Evolutionary conservation across 352 stramenopile genomes (phyloP), one percentile per base, ranked within the genome.

Genomic region (Albugo laibachii): DNA sequence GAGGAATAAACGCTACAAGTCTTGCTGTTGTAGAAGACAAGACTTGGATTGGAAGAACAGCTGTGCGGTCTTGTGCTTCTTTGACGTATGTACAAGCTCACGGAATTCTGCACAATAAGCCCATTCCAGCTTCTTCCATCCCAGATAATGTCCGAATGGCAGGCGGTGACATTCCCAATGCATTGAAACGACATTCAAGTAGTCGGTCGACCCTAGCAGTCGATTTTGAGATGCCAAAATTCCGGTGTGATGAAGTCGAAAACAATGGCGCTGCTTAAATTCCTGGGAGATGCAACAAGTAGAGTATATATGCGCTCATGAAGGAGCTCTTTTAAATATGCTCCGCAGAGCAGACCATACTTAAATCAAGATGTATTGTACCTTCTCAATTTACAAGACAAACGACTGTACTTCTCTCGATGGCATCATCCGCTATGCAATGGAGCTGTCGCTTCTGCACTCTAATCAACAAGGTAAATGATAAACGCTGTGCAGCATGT

Each of bases 1-100:
- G 88, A 80, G 80, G 92, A 41, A 45, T 94, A 38, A 55, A 98
- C 64, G 41, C 59, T 27, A 61, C 55, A 59, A 78, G 64, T 12
- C 79, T 58, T 19, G 57, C 75, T 10, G 52, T 86, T 19, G 38
- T 82, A 18, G 68, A 80, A 11, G 58, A 58, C 45, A 52, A 47
- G 5, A 83, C 73, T 20, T 87, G 74, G 67, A 85, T 78, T 52
- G 73, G 82, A 31, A 96, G 97, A 53, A 95, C 89, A 8, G 80
- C 99, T 19, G 98, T 99, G 54, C 86, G 96, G 41, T 98, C 83
- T 8, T 94, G 92, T 40, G 66, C 78, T 13, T 84, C 74, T 0
- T 85, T 91, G 75, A 91, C 78, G 11, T 91, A 91, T 46, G 65
- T 80, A 13, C 78, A 91, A 62, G 74, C 74, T 14, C 69, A 91